These are phyloP conservation scores for Fusarium sp. DNA, from an alignment of 2,329 filamentous ascomycete genomes.

Conservation along the genomic window DNA sequence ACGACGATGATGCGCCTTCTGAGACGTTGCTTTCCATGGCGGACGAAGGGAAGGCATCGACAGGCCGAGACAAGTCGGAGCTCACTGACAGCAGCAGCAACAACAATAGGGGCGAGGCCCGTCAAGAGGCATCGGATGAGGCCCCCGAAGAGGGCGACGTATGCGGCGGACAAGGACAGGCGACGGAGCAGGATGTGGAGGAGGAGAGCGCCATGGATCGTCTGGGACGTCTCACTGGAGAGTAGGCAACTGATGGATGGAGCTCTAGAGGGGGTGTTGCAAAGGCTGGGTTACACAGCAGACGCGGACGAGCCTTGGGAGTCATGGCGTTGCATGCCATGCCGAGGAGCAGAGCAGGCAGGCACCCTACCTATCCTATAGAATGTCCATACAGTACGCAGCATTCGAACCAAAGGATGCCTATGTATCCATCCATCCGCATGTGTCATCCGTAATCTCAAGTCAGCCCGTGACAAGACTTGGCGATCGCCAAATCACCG, in stretches of 20 bases:
- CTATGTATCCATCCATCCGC: neutral
- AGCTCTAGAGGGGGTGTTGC: neutral
- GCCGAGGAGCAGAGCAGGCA: neutral
- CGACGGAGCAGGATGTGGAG: neutral
- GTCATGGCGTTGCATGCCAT: neutral
- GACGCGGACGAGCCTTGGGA: neutral
- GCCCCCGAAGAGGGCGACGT: neutral
- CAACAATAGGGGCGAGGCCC: neutral
- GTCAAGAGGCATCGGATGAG: neutral
- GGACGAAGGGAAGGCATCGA: constrained; percentile 1
- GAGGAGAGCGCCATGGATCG: constrained; percentile 39
- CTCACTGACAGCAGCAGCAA: neutral
- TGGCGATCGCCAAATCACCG: constrained; percentile 50
- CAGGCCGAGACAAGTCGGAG: neutral
- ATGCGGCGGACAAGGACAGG: neutral
- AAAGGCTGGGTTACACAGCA: neutral
- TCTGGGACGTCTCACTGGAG: constrained; percentile 25
- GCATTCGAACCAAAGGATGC: neutral
- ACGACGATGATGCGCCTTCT: neutral
- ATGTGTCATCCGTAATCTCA: constrained; percentile 7
- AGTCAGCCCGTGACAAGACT: neutral
- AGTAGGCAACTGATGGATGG: constrained; percentile 1
- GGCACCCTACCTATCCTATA: neutral
- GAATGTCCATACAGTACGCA: neutral
- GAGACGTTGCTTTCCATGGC: neutral